phyloP scores from a whole-genome alignment of 177 flowering plant genomes.

The Tripterygium wilfordii region DNA sequence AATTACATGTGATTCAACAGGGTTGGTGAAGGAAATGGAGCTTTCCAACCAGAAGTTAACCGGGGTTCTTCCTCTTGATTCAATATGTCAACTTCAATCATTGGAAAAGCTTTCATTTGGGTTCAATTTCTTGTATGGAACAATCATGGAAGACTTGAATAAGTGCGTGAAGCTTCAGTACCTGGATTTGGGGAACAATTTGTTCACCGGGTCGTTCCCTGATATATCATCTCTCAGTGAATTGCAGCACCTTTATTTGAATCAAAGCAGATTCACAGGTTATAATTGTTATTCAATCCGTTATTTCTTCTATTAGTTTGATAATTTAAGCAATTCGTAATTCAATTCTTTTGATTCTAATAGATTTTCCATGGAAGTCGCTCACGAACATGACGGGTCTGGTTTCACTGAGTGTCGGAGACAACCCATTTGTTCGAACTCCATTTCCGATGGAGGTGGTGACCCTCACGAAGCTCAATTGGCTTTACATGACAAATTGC shows the following conservation, averaged over 20 bases:
- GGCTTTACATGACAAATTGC: conserved; percentile 50
- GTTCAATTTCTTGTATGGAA: conserved; percentile 30
- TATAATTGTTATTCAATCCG: no score
- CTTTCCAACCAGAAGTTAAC: conserved; percentile 27
- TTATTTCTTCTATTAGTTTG: no score
- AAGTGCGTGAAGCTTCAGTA: conserved; percentile 35
- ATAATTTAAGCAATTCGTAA: no score
- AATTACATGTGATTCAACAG: conserved; percentile 27
- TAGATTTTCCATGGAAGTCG: conserved; percentile 53
- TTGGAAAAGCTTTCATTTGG: conserved; percentile 49
- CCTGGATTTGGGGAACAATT: conserved; percentile 50
- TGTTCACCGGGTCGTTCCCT: conserved; percentile 36
- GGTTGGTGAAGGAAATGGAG: conserved; percentile 34
- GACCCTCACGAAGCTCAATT: conserved; percentile 25
- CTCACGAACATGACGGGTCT: conserved; percentile 29
- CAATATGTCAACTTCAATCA: conserved; percentile 32
- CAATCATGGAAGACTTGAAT: conserved; percentile 22
- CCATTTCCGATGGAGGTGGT: conserved; percentile 32
- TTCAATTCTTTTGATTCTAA: no score
- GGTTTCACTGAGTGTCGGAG: conserved; percentile 41
- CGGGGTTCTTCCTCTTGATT: conserved; percentile 33
- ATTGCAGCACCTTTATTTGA: conserved; percentile 30
- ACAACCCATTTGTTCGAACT: conserved; percentile 34
- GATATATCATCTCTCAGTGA: conserved; percentile 28
- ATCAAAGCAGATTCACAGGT: conserved; percentile 40